phyloP scores from a whole-genome alignment of 768 basidiomycete genomes.

The Leccinellum rugosiceps region DNA sequence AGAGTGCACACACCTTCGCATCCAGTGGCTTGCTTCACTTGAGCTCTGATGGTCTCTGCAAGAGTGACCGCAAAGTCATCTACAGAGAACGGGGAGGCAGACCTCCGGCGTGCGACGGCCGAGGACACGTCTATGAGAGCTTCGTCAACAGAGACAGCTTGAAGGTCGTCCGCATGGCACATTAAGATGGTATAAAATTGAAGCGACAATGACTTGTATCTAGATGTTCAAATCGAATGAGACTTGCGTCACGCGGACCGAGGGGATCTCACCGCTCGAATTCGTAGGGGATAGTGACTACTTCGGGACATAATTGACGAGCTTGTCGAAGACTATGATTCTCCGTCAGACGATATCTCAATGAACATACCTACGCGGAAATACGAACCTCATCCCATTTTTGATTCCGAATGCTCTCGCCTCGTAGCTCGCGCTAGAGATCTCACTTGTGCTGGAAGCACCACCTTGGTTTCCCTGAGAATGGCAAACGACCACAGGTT shows the following conservation, averaged over 20 bases:
- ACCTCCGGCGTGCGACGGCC: slow-evolving; percentile 41
- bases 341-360: background rate
- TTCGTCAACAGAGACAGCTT: slow-evolving; percentile 96
- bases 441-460: slow-evolving; percentile 82
- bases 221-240: slow-evolving; percentile 28
- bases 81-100: slow-evolving; percentile 21
- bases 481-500: slow-evolving; percentile 94
- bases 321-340: slow-evolving; percentile 70
- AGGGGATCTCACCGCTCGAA: slow-evolving; percentile 63
- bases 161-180: slow-evolving; percentile 83
- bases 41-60: slow-evolving; percentile 76
- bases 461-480: slow-evolving; percentile 77
- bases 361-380: background rate
- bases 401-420: slow-evolving; percentile 83
- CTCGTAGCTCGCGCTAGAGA: slow-evolving; percentile 94
- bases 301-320: slow-evolving; percentile 65
- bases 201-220: slow-evolving; percentile 81
- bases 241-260: background rate
- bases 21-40: slow-evolving; percentile 73
- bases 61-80: slow-evolving; percentile 69
- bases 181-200: slow-evolving; percentile 93
- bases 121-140: slow-evolving; percentile 86
- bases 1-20: slow-evolving; percentile 63
- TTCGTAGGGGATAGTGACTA: slow-evolving; percentile 88
- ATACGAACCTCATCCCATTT: slow-evolving; percentile 88